Evolutionary conservation across 2,329 filamentous ascomycete species (phyloP), one percentile per base, ranked within the genome.

Genomic region (Cytospora paraplurivora): DNA sequence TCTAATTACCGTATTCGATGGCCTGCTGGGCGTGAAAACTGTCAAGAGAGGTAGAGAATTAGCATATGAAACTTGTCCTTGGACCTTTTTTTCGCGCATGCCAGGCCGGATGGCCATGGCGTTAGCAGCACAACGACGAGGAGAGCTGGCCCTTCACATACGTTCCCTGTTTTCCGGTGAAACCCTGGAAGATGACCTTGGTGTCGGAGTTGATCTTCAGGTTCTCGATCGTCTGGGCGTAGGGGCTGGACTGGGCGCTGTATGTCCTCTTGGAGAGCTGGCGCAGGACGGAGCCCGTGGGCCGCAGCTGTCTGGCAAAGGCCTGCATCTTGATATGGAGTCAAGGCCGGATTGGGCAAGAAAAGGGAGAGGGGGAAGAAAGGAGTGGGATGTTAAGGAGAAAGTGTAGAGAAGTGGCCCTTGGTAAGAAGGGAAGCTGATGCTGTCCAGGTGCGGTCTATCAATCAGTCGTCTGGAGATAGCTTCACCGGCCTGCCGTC

Each of bases 1-100:
- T 49, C n/a, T 58, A 59, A 57, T 71, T 91, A 96, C 92, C 95
- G 81, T 99, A 99, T 79, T 96, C 95, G 79, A 99, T 97, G 71
- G 95, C 95, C 82, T 97, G 93, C 78, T 92, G 86, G 70, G 95
- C 95, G 79, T 99, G 95, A 85, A 99, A 99, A 72, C 94, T 98
- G 71, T 59, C 56, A 62, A 67, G 64, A 53, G 56, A 64, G 66
- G 63, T 67, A 55, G 69, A 77, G 68, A 77, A 77, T 70, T 75
- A 64, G 56, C 58, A 55, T 62, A 35, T 63, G 60, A 58, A 53
- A n/a, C 54, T 59, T 37, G 27, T 4, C 34, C 38, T 37, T 38
- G 38, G 44, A 21, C 27, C 2, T 27, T 15, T 54, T 58, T 56
- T 37, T 57, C 52, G 27, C 57, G 53, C 34, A 55, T 50, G 56